Percentiles rank a stretch among this genome's conserved stretches.
Conservation (phyloP, 768 basidiomycete species). For the Pisolithus marmoratus region DNA sequence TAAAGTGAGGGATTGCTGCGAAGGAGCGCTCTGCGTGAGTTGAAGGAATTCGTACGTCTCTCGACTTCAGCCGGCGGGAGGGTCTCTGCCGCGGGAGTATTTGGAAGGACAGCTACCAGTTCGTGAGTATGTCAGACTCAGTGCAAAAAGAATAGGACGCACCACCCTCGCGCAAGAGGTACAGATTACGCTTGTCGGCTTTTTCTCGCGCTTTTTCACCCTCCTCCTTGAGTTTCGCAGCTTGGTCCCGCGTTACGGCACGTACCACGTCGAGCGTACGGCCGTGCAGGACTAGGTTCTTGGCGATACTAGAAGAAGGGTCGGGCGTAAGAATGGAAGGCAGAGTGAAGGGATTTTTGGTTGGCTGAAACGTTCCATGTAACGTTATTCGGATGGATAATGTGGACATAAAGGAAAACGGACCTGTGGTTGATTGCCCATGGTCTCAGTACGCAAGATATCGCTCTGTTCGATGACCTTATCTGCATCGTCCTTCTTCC, state of each 20-base stretch:
- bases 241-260: conserved; percentile 88
- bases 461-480: conserved; percentile 79
- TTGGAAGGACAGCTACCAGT: conserved; percentile 81
- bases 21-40: conserved; percentile 74
- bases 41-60: conserved; percentile 80
- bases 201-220: conserved; percentile 82
- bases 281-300: conserved; percentile 83
- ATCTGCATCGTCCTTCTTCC: conserved; percentile 89
- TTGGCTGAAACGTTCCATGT: conserved; percentile 32
- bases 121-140: neutral
- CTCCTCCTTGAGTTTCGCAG: conserved; percentile 82
- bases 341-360: conserved; percentile 81
- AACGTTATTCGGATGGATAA: neutral
- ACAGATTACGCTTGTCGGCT: conserved; percentile 92
- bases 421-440: conserved; percentile 34
- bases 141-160: conserved; percentile 20
- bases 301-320: conserved; percentile 79
- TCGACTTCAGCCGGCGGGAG: conserved; percentile 76
- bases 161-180: conserved; percentile 96
- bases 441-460: conserved; percentile 58
- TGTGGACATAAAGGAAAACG: conserved; percentile 17
- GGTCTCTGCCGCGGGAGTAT: conserved; percentile 69
- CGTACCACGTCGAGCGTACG: conserved; percentile 86
- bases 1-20: conserved; percentile 91
- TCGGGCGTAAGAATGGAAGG: conserved; percentile 92